Conservation (phyloP, 495 filamentous ascomycete genomes). For the Penicillium bovifimosum region DNA sequence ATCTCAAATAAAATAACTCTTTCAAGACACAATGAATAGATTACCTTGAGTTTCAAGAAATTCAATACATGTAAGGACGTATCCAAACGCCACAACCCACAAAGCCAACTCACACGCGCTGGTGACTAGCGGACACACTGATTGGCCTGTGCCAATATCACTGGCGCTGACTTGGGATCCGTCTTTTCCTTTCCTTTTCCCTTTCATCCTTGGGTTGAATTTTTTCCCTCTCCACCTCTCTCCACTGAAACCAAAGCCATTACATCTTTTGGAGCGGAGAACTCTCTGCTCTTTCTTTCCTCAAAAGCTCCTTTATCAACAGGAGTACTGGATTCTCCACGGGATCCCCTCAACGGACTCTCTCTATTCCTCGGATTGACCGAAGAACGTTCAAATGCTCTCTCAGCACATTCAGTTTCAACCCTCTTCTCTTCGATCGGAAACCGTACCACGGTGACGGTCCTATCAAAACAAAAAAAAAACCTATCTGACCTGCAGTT, state of each 20-base stretch:
- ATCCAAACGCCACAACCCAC: constrained; percentile 12
- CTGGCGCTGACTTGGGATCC: constrained; percentile 3
- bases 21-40: not conserved
- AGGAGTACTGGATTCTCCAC: constrained; percentile 1
- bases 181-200: constrained; percentile 6
- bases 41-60: constrained; percentile 7
- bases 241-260: constrained; percentile 11
- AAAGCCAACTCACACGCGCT: constrained; percentile 14
- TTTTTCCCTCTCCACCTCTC: constrained; percentile 21
- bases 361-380: constrained; percentile 17
- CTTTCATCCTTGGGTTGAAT: constrained; percentile 19
- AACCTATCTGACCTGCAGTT: constrained; percentile 13
- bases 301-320: not conserved
- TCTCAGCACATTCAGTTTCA: constrained; percentile 35
- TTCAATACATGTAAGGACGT: constrained; percentile 12
- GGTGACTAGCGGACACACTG: constrained; percentile 2
- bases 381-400: constrained; percentile 48
- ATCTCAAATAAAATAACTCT: not conserved
- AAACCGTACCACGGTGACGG: constrained; percentile 46
- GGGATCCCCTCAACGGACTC: constrained; percentile 9
- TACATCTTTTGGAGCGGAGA: constrained; percentile 6
- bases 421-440: constrained; percentile 42
- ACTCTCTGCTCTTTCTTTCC: constrained; percentile 3
- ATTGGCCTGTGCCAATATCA: constrained; percentile 10
- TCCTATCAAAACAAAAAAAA: constrained; percentile 23